These are phyloP conservation scores for Moesziomyces antarcticus DNA, from an alignment of 1,284 basidiomycete genomes.

Conservation along the genomic window DNA sequence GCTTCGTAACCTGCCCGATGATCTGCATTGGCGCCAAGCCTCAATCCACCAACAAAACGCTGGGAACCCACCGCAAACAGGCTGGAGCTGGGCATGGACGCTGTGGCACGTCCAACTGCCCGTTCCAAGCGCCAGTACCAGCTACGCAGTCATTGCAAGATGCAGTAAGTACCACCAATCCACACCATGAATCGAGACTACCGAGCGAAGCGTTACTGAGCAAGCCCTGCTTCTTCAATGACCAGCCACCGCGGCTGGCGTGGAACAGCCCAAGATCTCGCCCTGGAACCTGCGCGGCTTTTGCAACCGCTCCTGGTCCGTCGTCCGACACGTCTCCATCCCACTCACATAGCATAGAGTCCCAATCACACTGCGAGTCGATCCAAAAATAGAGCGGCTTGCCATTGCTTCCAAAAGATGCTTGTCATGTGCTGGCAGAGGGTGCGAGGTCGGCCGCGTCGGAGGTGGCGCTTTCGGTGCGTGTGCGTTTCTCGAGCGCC, in stretches of 20 bases:
- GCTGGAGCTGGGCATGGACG: conserved; percentile 51
- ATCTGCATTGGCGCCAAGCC: conserved; percentile 28
- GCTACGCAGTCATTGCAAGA: conserved; percentile 32
- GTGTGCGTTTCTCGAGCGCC: conserved; percentile 31
- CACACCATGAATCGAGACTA: not conserved
- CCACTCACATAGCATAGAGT: not conserved
- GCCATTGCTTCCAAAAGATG: too few relatives aligned
- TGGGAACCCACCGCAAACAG: not conserved
- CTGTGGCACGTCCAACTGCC: conserved; percentile 36
- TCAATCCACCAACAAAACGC: conserved; percentile 2
- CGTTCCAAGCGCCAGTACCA: not conserved
- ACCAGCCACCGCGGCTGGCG: conserved; percentile 40
- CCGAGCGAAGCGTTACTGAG: not conserved
- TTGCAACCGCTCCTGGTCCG: conserved; percentile 49
- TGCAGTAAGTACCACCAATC: conserved; percentile 25
- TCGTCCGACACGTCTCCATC: conserved; percentile 29
- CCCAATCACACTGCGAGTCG: too few relatives aligned
- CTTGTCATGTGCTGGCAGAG: not conserved
- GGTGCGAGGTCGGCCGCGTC: conserved; percentile 8
- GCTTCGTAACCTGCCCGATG: conserved; percentile 14
- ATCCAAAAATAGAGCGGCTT: too few relatives aligned
- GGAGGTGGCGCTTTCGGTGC: conserved; percentile 19
- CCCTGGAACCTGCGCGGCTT: conserved; percentile 55
- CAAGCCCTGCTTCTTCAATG: not conserved
- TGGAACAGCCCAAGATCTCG: conserved; percentile 42